Percentiles rank a stretch among this genome's conserved stretches.
phyloP scores from a whole-genome alignment of 768 basidiomycete genomes.

The Trametes coccinea region DNA sequence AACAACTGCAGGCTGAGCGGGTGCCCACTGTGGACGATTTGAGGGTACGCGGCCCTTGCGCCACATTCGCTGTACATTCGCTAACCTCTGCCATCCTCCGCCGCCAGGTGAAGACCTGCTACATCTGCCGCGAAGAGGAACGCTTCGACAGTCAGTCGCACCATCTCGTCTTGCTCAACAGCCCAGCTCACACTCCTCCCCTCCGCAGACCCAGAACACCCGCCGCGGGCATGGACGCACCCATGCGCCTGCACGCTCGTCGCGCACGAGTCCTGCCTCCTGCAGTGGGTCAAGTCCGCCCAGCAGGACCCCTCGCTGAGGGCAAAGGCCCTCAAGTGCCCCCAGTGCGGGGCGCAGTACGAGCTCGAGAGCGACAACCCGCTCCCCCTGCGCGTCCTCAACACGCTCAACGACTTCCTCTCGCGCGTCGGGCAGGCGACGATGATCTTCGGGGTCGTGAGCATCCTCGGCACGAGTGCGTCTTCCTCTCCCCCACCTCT shows the following conservation, averaged over 20 bases:
- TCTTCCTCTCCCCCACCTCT: constrained; percentile 7
- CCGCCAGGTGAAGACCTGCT: constrained; percentile 67
- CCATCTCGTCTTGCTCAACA: not conserved
- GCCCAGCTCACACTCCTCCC: not conserved
- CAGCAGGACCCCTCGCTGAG: constrained; percentile 56
- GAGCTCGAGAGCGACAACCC: constrained; percentile 69
- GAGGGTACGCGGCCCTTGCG: constrained; percentile 20
- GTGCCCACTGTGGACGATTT: constrained; percentile 38
- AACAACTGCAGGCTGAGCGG: not conserved
- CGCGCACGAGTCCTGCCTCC: constrained; percentile 77
- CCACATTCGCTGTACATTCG: not conserved
- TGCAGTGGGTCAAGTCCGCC: constrained; percentile 76
- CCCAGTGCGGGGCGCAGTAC: constrained; percentile 70
- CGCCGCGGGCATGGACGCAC: constrained; percentile 68
- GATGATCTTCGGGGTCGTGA: constrained; percentile 50
- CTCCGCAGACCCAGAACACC: constrained; percentile 43
- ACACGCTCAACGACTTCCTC: constrained; percentile 50
- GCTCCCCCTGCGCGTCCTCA: constrained; percentile 47
- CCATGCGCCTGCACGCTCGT: constrained; percentile 80
- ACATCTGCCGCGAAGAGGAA: constrained; percentile 80
- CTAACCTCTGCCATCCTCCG: not conserved
- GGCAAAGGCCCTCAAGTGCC: constrained; percentile 72
- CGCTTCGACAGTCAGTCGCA: constrained; percentile 41
- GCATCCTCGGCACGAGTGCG: constrained; percentile 62
- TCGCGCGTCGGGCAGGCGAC: constrained; percentile 54